Evolutionary conservation across 345 rosid species (phyloP), one percentile per base, ranked within the genome.

Genomic region (Citrus trifoliata): DNA sequence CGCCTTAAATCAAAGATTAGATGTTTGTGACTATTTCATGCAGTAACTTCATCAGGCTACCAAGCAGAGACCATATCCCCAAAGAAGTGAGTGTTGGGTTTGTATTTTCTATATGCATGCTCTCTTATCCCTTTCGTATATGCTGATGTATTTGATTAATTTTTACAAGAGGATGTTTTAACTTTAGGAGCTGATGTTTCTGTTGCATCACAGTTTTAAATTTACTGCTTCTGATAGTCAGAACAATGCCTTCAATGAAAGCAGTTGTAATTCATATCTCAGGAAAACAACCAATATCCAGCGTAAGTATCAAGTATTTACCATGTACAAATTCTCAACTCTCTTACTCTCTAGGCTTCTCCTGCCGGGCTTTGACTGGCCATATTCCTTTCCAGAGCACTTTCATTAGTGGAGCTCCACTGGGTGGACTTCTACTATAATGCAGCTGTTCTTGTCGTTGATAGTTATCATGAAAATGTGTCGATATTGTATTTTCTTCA

Each of bases 1-100:
- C 72, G 53, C 73, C 51, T 78, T 70, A 22, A 24, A 55, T 30
- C 27, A 22, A 71, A 35, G 14, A 55, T 64, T 30, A 21, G 22
- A 74, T 56, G 16, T 30, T 19, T 75, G 4, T 73, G 73, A 78
- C 59, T 27, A 70, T 53, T 66, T 66, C 74, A 68, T 80, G 80
- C 85, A 91, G 97, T 89, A 81, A 79, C 68, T 79, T 73, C 80
- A 55, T 67, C 82, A 28, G 55, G 80, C 68, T 32, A 81, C 79
- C 85, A 80, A 85, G 81, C 38, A 40, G 85, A 87, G 74, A 77
- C 82, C 70, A 60, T 55, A 60, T 80, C 82, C 60, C 82, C 85
- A 28, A 85, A 89, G 81, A 88, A 88, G 97, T 86, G 81, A 80
- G 92, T 78, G 28, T 37, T 64, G 40, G 27, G 51, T 61, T 3